Conservation (phyloP, 805 yeast species). For the Cyberlindnera maritima region DNA sequence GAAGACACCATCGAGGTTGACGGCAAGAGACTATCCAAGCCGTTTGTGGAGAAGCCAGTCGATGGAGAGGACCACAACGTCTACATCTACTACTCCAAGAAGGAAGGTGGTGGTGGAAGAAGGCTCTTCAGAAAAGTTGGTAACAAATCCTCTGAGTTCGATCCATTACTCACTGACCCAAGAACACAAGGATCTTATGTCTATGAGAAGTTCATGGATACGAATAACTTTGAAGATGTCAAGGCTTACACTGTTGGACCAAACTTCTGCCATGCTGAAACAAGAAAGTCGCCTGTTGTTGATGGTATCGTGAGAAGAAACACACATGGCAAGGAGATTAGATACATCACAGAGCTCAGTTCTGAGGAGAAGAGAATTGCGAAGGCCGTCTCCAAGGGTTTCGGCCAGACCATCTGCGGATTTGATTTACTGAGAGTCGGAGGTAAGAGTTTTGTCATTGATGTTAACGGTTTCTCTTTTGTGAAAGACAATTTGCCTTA, state of each 20-base stretch:
- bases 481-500: slow-evolving; percentile 88
- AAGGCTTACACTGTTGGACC: slow-evolving; percentile 97
- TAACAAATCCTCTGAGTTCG: slow-evolving; percentile 94
- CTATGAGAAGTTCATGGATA: slow-evolving; percentile 94
- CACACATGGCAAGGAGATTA: slow-evolving; percentile 94
- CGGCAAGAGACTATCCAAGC: slow-evolving; percentile 73
- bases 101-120: slow-evolving; percentile 97
- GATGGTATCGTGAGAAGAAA: slow-evolving; percentile 97
- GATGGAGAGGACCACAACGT: slow-evolving; percentile 99
- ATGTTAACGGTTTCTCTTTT: slow-evolving; percentile 96
- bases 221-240: slow-evolving; percentile 97
- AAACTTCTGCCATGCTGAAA: slow-evolving; percentile 92
- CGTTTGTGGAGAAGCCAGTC: slow-evolving; percentile 97
- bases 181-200: slow-evolving; percentile 89
- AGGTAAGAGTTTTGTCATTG: slow-evolving; percentile 89
- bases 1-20: slow-evolving; percentile 78
- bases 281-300: slow-evolving; percentile 98
- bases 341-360: slow-evolving; percentile 80
- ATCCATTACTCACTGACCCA: slow-evolving; percentile 68
- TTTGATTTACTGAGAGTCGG: slow-evolving; percentile 89
- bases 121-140: slow-evolving; percentile 93
- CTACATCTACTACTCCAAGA: slow-evolving; percentile 81
- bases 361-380: slow-evolving; percentile 82
- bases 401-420: slow-evolving; percentile 95
- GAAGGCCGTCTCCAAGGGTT: slow-evolving; percentile 63